phyloP scores from a whole-genome alignment of 371 early-diverging fungal genomes.

The Zychaea mexicana region DNA sequence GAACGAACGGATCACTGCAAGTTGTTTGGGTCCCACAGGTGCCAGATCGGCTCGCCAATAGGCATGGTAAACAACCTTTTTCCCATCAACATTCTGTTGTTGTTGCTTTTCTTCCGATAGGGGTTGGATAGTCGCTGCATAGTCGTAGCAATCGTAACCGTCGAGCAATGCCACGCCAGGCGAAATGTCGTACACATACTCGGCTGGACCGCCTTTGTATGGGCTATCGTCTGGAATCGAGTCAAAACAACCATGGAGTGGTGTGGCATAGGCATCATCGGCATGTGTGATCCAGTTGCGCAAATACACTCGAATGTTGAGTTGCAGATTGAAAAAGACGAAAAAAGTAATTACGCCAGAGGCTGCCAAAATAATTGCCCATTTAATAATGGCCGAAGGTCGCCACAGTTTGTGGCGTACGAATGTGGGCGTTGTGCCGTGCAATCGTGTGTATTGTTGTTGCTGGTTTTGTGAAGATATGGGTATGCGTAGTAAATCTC shows the following conservation, averaged over 20 bases:
- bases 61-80: constrained; percentile 45
- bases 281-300: constrained; percentile 56
- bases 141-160: constrained; percentile 58
- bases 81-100: no score
- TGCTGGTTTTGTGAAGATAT: not conserved
- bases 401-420: constrained; percentile 42
- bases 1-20: constrained; percentile 50
- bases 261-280: constrained; percentile 42
- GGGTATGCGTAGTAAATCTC: constrained; percentile 9
- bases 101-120: not conserved
- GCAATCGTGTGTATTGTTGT: constrained; percentile 8
- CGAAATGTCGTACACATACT: constrained; percentile 42
- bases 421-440: constrained; percentile 16
- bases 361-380: constrained; percentile 16
- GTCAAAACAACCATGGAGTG: constrained; percentile 49
- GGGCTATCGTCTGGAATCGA: constrained; percentile 35
- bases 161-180: constrained; percentile 47
- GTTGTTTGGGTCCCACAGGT: constrained; percentile 50
- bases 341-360: constrained; percentile 35
- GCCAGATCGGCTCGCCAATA: constrained; percentile 56
- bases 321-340: constrained; percentile 42
- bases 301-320: constrained; percentile 52
- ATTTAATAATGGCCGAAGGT: constrained; percentile 28
- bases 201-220: constrained; percentile 30
- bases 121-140: constrained; percentile 45